These are phyloP conservation scores for Hypericum androsaemum DNA, from an alignment of 345 rosid species.

Conservation along the genomic window DNA sequence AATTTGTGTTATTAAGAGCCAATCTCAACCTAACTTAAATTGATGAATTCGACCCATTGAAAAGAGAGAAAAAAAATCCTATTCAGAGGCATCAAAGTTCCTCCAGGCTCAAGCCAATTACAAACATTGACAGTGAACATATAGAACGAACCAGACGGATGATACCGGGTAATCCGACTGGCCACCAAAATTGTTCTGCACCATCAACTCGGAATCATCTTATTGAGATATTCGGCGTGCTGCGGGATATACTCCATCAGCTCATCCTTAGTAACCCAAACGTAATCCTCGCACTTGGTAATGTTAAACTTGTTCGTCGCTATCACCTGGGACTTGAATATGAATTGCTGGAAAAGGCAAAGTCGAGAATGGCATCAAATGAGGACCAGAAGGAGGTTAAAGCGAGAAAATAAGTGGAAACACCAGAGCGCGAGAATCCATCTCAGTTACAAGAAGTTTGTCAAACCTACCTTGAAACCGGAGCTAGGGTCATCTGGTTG, in stretches of 20 bases:
- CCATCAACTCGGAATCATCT: slow-evolving; percentile 79
- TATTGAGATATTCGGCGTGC: slow-evolving; percentile 55
- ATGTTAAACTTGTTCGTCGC: slow-evolving; percentile 58
- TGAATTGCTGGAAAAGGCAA: slow-evolving; percentile 48
- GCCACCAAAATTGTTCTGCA: background rate
- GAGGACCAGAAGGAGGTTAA: background rate
- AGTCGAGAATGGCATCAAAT: background rate
- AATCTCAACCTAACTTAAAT: too few species aligned
- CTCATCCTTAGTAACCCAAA: slow-evolving; percentile 95
- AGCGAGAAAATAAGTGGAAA: background rate
- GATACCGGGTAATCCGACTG: too few species aligned
- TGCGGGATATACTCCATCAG: slow-evolving; percentile 74
- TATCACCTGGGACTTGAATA: slow-evolving; percentile 86
- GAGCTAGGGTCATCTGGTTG: slow-evolving; percentile 29
- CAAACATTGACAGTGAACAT: too few species aligned
- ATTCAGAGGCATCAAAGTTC: too few species aligned
- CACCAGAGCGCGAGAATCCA: too few species aligned
- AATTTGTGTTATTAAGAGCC: too few species aligned
- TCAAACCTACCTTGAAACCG: slow-evolving; percentile 46
- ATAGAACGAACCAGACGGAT: too few species aligned
- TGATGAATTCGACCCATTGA: too few species aligned
- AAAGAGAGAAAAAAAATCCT: too few species aligned
- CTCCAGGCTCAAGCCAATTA: too few species aligned
- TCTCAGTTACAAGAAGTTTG: background rate
- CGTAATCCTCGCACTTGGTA: slow-evolving; percentile 61